phyloP scores from a whole-genome alignment of 2,329 filamentous ascomycete species.

The Aspergillus tanneri region DNA sequence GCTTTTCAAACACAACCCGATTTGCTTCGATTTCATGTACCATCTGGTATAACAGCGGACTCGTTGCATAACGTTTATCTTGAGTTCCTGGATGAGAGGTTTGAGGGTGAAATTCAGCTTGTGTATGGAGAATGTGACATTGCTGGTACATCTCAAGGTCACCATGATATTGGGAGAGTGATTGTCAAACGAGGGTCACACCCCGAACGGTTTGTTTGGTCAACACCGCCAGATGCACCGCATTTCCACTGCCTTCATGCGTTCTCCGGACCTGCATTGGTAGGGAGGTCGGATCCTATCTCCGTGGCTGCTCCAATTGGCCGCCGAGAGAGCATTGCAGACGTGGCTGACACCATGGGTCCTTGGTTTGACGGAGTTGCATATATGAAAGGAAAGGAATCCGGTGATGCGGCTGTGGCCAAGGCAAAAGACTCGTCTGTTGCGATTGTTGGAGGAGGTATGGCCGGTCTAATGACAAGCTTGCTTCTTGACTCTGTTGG shows the following conservation, averaged over 20 bases:
- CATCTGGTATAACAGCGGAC: conserved; percentile 35
- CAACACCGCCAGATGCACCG: conserved; percentile 31
- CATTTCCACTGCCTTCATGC: conserved; percentile 37
- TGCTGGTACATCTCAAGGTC: conserved; percentile 31
- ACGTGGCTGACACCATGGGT: conserved; percentile 38
- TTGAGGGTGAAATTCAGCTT: conserved; percentile 46
- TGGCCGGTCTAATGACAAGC: conserved; percentile 39
- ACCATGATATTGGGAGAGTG: conserved; percentile 47
- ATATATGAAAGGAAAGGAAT: conserved; percentile 34
- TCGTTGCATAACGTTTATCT: conserved; percentile 53
- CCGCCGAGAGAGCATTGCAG: conserved; percentile 30
- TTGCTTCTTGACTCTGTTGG: conserved; percentile 47
- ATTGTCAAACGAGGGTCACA: conserved; percentile 38
- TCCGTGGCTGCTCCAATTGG: conserved; percentile 14
- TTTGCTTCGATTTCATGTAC: conserved; percentile 30
- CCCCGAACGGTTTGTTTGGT: conserved; percentile 48
- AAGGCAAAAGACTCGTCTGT: conserved; percentile 34
- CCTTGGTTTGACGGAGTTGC: conserved; percentile 45
- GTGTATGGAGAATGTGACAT: conserved; percentile 50
- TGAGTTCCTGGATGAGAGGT: conserved; percentile 38
- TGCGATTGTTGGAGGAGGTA: conserved; percentile 42
- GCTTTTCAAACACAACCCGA: conserved; percentile 4
- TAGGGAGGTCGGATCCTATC: conserved; percentile 27
- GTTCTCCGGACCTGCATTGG: conserved; percentile 25
- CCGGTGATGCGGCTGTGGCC: conserved; percentile 24